These are phyloP conservation scores for Teunomyces lycoperdinae DNA, from an alignment of 805 yeast genomes.

Conservation along the genomic window DNA sequence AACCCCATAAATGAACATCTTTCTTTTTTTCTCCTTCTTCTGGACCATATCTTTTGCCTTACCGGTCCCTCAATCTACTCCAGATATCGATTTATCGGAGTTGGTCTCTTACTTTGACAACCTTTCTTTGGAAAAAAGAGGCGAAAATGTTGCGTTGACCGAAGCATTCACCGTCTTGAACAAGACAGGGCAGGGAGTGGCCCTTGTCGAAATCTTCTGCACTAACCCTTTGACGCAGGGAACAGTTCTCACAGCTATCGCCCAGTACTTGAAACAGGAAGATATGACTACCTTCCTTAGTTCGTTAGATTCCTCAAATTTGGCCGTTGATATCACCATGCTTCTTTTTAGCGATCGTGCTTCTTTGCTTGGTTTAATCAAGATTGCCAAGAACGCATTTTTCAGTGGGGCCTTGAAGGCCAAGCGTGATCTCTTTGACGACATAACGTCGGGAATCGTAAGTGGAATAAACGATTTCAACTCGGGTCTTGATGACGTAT, in stretches of 20 bases:
- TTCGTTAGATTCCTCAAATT: constrained; percentile 16
- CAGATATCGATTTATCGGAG: background rate
- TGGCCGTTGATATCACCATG: constrained; percentile 19
- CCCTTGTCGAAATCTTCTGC: constrained; percentile 14
- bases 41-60: background rate
- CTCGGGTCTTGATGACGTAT: background rate
- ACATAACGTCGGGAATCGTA: constrained; percentile 4
- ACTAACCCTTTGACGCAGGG: constrained; percentile 14
- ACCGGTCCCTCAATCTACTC: background rate
- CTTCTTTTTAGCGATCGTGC: constrained; percentile 18
- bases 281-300: constrained; percentile 13
- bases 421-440: constrained; percentile 6
- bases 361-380: constrained; percentile 14
- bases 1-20: background rate
- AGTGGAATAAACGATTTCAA: constrained; percentile 1
- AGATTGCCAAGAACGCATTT: constrained; percentile 12
- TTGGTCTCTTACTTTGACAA: background rate
- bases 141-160: constrained; percentile 13
- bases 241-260: constrained; percentile 16
- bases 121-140: constrained; percentile 5
- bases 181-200: constrained; percentile 15
- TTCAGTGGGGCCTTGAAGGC: constrained; percentile 5
- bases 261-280: constrained; percentile 14
- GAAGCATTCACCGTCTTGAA: constrained; percentile 17
- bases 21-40: background rate